A percentile compares a stretch with the other conserved stretches of the same genome.
Conservation (phyloP, 2,329 filamentous ascomycete species). For the Exutisphaerella laricina region DNA sequence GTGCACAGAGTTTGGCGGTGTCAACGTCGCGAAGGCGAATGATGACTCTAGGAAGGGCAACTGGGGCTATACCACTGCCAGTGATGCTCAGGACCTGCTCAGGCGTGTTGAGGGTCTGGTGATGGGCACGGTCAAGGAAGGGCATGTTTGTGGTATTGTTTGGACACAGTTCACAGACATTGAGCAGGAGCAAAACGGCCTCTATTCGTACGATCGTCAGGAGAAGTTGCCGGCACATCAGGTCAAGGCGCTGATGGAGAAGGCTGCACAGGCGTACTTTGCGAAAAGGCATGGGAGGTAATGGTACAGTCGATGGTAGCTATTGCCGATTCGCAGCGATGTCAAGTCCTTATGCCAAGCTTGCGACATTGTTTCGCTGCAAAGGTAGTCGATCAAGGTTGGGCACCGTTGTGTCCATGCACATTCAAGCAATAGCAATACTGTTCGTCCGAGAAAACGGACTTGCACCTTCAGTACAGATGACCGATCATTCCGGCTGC, state of each 20-base stretch:
- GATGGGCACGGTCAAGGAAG: slow-evolving; percentile 52
- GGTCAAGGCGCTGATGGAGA: slow-evolving; percentile 55
- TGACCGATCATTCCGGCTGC: no score
- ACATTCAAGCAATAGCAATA: no score
- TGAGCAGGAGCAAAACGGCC: slow-evolving; percentile 63
- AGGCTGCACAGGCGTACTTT: slow-evolving; percentile 46
- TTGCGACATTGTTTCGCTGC: no score
- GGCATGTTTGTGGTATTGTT: slow-evolving; percentile 57
- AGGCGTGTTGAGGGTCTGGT: slow-evolving; percentile 54
- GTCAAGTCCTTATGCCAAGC: no score
- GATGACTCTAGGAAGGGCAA: slow-evolving; percentile 40
- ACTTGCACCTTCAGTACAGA: no score
- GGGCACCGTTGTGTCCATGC: no score
- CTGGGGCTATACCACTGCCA: slow-evolving; percentile 65
- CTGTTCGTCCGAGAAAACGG: no score
- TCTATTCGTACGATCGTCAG: slow-evolving; percentile 58
- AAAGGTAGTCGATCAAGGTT: no score
- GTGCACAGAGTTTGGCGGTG: slow-evolving; percentile 63
- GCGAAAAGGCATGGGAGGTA: slow-evolving; percentile 11
- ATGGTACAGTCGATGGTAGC: no score
- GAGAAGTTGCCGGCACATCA: slow-evolving; percentile 55
- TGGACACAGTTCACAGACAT: slow-evolving; percentile 60
- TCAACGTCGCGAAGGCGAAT: slow-evolving; percentile 55
- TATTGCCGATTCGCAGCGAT: no score
- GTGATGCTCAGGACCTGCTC: slow-evolving; percentile 55